phyloP scores from a whole-genome alignment of 1,284 basidiomycete species.

The Leccinum proximum region DNA sequence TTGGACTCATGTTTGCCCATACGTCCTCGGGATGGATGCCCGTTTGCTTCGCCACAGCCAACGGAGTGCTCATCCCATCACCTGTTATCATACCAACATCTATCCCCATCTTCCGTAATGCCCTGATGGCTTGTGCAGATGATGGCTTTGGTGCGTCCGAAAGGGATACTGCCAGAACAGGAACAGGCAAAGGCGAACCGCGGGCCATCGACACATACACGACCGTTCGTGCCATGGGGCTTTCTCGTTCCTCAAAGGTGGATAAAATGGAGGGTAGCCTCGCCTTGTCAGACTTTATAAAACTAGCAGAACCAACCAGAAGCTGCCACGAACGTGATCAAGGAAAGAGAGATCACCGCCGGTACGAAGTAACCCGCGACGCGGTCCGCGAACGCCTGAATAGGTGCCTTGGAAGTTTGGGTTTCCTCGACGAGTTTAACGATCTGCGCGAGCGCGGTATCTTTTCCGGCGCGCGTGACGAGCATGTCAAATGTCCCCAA shows the following conservation, averaged over 20 bases:
- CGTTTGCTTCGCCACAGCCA: constrained; percentile 84
- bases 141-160: constrained; percentile 85
- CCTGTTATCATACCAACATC: constrained; percentile 92
- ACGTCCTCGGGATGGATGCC: constrained; percentile 82
- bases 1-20: constrained; percentile 88
- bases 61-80: constrained; percentile 79
- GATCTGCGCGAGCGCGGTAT: constrained; percentile 95
- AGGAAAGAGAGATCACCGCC: constrained; percentile 79
- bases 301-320: constrained; percentile 74
- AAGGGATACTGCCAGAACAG: constrained; percentile 73
- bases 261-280: constrained; percentile 57
- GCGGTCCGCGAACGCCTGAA: constrained; percentile 95
- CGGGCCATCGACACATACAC: constrained; percentile 73
- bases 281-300: constrained; percentile 51
- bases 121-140: constrained; percentile 76
- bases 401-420: constrained; percentile 97
- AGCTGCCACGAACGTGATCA: constrained; percentile 76
- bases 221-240: constrained; percentile 73
- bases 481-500: constrained; percentile 95
- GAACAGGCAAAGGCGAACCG: constrained; percentile 38
- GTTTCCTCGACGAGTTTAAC: constrained; percentile 98
- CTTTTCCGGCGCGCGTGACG: constrained; percentile 93
- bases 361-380: constrained; percentile 98
- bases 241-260: constrained; percentile 67
- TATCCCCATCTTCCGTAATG: constrained; percentile 85